A percentile compares a stretch with the other conserved stretches of the same genome.
Evolutionary conservation across 345 rosid genomes (phyloP).

Genomic region (Murraya paniculata): DNA sequence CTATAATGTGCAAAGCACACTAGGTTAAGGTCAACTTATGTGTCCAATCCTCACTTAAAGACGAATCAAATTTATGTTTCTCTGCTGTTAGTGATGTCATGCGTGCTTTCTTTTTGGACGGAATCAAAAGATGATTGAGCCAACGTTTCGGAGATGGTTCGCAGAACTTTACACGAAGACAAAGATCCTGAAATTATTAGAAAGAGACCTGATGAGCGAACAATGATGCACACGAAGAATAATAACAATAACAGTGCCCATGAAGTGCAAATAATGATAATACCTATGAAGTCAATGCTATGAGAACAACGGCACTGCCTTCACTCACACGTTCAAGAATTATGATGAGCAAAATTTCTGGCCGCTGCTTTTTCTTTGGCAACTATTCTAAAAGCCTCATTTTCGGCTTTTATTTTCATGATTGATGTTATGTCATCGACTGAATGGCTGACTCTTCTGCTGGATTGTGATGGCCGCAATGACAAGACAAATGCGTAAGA

Average conservation of each 20-base stretch:
- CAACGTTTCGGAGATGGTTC: neutral
- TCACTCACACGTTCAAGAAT: constrained; percentile 11
- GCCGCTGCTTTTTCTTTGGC: constrained; percentile 24
- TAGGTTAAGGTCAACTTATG: constrained; percentile 20
- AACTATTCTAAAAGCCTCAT: constrained; percentile 6
- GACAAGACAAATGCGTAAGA: neutral
- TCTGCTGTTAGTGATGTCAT: constrained; percentile 1
- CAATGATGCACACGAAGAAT: constrained; percentile 9
- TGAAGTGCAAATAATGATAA: neutral
- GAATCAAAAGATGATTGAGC: constrained; percentile 1
- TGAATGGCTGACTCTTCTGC: constrained; percentile 24
- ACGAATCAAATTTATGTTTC: constrained; percentile 5
- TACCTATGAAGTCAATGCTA: neutral
- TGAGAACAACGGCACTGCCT: constrained; percentile 3
- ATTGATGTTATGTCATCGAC: neutral
- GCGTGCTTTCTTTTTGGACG: constrained; percentile 6
- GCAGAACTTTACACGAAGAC: constrained; percentile 12
- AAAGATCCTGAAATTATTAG: constrained; percentile 34
- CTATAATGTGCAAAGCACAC: no score
- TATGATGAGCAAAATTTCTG: constrained; percentile 19
- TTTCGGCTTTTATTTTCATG: constrained; percentile 11
- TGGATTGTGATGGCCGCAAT: constrained; percentile 9
- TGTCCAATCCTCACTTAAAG: constrained; percentile 3
- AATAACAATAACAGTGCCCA: neutral
- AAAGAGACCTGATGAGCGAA: constrained; percentile 14